phyloP scores from a whole-genome alignment of 495 filamentous ascomycete species.

The Annulohypoxylon bovei region DNA sequence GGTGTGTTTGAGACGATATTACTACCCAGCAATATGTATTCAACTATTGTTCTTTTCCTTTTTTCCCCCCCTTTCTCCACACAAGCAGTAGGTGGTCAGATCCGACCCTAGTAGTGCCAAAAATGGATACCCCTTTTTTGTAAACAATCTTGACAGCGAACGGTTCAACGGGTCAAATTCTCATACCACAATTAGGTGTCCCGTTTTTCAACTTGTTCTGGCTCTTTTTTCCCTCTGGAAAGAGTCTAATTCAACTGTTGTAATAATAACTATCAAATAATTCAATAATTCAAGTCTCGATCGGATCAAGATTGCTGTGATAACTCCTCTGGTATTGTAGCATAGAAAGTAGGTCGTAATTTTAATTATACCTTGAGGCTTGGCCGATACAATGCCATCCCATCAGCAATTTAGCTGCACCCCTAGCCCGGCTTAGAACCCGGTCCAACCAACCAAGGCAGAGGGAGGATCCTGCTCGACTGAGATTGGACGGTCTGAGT shows the following conservation, averaged over 20 bases:
- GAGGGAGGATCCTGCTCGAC: slow-evolving; percentile 21
- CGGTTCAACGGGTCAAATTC: background rate
- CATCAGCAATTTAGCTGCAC: slow-evolving; percentile 28
- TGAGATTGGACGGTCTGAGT: slow-evolving; percentile 23
- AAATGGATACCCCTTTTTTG: slow-evolving; percentile 6
- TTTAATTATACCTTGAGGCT: slow-evolving; percentile 22
- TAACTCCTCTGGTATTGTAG: background rate
- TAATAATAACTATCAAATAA: background rate
- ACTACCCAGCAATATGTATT: background rate
- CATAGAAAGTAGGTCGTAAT: slow-evolving; percentile 33
- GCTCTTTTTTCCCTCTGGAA: background rate
- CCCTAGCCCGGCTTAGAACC: slow-evolving; percentile 22
- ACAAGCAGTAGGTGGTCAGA: slow-evolving; percentile 24
- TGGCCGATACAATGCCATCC: slow-evolving; percentile 10
- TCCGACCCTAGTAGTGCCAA: slow-evolving; percentile 25
- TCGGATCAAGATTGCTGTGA: slow-evolving; percentile 9
- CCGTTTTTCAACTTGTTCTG: background rate
- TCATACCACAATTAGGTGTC: slow-evolving; percentile 5
- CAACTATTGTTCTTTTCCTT: slow-evolving; percentile 12
- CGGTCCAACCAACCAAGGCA: slow-evolving; percentile 35
- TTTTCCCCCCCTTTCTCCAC: slow-evolving; percentile 15
- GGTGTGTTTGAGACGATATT: slow-evolving; percentile 8
- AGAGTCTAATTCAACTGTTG: background rate
- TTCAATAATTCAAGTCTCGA: background rate
- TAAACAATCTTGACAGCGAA: background rate